Evolutionary conservation across 305 asterid genomes (phyloP), one percentile per base, ranked within the genome.

Genomic region (Fraxinus angustifolia): DNA sequence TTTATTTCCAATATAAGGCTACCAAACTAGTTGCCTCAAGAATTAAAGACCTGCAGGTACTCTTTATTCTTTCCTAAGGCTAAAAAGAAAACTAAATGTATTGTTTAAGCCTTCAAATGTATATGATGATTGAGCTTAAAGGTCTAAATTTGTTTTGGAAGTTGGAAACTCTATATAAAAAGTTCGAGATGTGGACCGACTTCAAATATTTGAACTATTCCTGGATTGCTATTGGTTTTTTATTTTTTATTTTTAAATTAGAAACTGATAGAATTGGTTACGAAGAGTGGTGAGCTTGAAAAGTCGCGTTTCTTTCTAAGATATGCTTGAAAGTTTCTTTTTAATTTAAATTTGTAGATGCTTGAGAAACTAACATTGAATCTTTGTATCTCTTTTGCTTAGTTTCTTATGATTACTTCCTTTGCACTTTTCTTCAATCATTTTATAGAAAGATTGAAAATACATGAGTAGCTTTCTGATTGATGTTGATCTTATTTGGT

Each of bases 401-500:
- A 50, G 60, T 16, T 45, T 45, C 2, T 12, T 12, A 14, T 14
- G 17, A 14, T 45, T 14, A 45, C 17, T 45, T 45, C 17, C 2
- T 45, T 45, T 45, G 17, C 17, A 14, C n/a, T 36, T 45, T 45
- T 45, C 17, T 45, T 45, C 56, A 12, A 45, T 45, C 56, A 45
- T 12, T 45, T 50, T 50, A 16, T 16, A 16, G 60, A 50, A 4
- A 50, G 8, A 50, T 50, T 50, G 60, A 50, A 50, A 50, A 48
- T 14, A 48, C 8, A 10, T 42, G 3, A 48, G 6, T 50, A 75
- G 75, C 23, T 73, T 78, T 75, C 77, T 80, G 36, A 78, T 60
- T 31, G 17, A 78, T 70, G 36, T 23, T 60, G 30, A 23, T 6
- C 75, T 80, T 33, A n/a, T 50, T 79, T 73, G 40, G 82, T 68